phyloP scores from a whole-genome alignment of 169 alveolate genomes.

The Eimeria tenella region DNA sequence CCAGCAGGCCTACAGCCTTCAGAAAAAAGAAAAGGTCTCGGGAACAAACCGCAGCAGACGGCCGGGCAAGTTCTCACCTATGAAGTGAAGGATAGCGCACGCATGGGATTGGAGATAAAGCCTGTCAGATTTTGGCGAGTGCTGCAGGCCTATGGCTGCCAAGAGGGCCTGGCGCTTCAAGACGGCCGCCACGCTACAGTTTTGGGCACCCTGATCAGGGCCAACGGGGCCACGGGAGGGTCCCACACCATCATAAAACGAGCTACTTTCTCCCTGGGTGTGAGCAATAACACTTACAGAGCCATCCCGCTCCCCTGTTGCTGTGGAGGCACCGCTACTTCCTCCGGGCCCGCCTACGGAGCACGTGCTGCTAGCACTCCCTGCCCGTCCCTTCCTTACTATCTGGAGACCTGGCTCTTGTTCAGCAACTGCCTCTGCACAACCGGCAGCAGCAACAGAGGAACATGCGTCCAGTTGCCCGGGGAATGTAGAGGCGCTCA shows the following conservation, averaged over 20 bases:
- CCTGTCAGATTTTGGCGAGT: background rate
- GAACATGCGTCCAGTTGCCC: background rate
- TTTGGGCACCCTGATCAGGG: background rate
- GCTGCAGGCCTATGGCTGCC: slow-evolving; percentile 5
- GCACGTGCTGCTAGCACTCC: background rate
- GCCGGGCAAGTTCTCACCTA: background rate
- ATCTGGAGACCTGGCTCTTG: background rate
- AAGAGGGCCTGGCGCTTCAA: slow-evolving; percentile 27
- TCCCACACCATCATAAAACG: background rate
- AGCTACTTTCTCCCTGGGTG: background rate
- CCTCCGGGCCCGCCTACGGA: background rate
- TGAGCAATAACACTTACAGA: background rate
- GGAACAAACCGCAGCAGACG: too few species aligned
- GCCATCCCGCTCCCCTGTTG: background rate
- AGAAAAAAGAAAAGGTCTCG: background rate
- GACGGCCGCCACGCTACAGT: slow-evolving; percentile 27
- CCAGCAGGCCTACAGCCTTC: background rate
- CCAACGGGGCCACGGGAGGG: too few species aligned
- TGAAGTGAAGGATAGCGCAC: slow-evolving; percentile 15
- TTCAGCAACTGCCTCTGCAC: background rate
- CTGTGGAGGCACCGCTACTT: slow-evolving; percentile 1
- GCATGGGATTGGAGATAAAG: background rate
- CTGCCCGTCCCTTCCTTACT: background rate
- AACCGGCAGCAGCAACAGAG: background rate
- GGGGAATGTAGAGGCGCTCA: background rate